Evolutionary conservation across 208 protist species (phyloP).

Genomic region (Crithidia sp.): DNA sequence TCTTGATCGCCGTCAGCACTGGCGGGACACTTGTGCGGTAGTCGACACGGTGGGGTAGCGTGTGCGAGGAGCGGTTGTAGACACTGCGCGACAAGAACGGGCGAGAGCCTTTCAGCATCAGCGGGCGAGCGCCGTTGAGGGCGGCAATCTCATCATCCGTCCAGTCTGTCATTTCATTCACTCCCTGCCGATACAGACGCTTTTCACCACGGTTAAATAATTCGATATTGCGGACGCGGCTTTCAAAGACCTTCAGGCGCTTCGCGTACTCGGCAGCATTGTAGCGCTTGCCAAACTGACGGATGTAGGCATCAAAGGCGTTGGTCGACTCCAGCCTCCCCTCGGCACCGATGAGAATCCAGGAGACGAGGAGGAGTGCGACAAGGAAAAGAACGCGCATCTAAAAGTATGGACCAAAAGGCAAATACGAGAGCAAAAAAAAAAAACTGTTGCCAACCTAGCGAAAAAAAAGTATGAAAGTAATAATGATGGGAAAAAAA

Average conservation of each 20-base stretch:
- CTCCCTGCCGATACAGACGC: conserved; percentile 27
- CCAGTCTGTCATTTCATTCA: conserved; percentile 63
- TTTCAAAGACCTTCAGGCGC: conserved; percentile 42
- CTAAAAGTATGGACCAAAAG: background rate
- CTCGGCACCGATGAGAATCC: background rate
- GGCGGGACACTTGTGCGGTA: conserved; percentile 42
- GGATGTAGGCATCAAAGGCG: conserved; percentile 45
- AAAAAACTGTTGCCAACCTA: too few relatives aligned
- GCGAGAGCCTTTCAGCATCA: conserved; percentile 25
- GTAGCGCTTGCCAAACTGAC: conserved; percentile 47
- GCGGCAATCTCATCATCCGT: conserved; percentile 48
- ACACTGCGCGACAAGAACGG: conserved; percentile 2
- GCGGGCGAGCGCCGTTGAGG: conserved; percentile 30
- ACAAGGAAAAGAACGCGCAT: conserved; percentile 4
- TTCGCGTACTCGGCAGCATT: conserved; percentile 37
- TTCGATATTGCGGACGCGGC: conserved; percentile 34
- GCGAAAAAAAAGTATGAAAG: too few relatives aligned
- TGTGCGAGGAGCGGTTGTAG: conserved; percentile 16
- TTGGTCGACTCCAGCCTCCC: conserved; percentile 3
- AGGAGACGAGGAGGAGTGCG: background rate
- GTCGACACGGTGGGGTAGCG: conserved; percentile 51
- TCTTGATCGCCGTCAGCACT: conserved; percentile 70
- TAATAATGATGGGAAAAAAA: too few relatives aligned
- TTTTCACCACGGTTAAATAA: conserved; percentile 31
- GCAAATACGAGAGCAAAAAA: background rate